Percentiles rank a stretch among this genome's conserved stretches.
phyloP scores from a whole-genome alignment of 352 stramenopile species.

The Phytophthora sojae region DNA sequence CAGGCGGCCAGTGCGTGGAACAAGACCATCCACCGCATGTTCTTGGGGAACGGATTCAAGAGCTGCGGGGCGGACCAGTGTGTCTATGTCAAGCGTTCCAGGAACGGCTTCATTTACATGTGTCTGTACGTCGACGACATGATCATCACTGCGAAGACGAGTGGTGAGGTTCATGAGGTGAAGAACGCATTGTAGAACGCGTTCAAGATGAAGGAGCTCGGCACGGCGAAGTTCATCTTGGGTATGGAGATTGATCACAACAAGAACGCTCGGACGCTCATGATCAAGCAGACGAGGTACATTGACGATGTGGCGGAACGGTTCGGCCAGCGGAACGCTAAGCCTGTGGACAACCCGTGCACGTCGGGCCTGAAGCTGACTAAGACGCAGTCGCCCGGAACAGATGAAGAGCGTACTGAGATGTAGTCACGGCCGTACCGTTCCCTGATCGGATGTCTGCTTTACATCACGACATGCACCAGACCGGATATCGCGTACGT shows the following conservation, averaged over 20 bases:
- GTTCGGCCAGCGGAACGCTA: not conserved
- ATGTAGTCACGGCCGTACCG: constrained; percentile 2
- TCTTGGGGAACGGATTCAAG: constrained; percentile 4
- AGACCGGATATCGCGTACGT: not conserved
- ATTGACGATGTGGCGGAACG: constrained; percentile 5
- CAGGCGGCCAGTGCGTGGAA: constrained; percentile 1
- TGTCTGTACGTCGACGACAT: not conserved
- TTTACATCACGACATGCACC: constrained; percentile 5
- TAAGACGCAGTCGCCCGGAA: not conserved
- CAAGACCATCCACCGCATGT: constrained; percentile 3
- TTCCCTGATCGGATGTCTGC: constrained; percentile 2
- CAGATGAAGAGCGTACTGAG: not conserved
- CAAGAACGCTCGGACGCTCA: not conserved
- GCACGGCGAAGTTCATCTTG: constrained; percentile 1
- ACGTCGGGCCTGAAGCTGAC: not conserved
- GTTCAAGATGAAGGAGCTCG: constrained; percentile 9
- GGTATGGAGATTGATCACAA: constrained; percentile 6
- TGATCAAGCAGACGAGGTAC: constrained; percentile 5
- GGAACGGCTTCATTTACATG: not conserved
- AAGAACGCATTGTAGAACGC: no score
- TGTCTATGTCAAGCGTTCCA: not conserved
- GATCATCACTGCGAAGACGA: not conserved
- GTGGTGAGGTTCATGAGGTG: constrained; percentile 1
- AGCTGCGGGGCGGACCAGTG: not conserved
- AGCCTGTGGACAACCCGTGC: constrained; percentile 3